phyloP scores from a whole-genome alignment of 2,329 filamentous ascomycete species.

The Phaeosphaeriaceae sp. region DNA sequence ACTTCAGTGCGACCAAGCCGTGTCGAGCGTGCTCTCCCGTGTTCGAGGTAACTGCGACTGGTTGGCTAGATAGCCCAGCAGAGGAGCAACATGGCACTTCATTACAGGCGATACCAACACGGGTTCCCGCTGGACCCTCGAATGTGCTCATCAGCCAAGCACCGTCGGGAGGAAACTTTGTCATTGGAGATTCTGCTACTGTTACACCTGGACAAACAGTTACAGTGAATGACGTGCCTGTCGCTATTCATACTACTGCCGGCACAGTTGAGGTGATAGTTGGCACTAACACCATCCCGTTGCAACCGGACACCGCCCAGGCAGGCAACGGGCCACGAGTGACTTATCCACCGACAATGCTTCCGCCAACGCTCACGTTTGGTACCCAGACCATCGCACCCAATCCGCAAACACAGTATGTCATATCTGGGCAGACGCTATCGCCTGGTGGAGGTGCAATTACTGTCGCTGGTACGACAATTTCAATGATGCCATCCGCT shows the following conservation, averaged over 20 bases:
- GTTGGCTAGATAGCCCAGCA: constrained; percentile 26
- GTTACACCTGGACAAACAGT: constrained; percentile 27
- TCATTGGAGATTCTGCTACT: constrained; percentile 29
- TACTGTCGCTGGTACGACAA: constrained; percentile 44
- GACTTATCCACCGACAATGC: constrained; percentile 20
- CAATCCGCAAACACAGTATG: constrained; percentile 32
- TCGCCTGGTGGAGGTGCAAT: constrained; percentile 42
- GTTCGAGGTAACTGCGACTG: constrained; percentile 34
- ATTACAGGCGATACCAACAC: constrained; percentile 10
- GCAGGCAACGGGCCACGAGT: constrained; percentile 7
- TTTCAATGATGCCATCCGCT: constrained; percentile 45
- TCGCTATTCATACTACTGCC: constrained; percentile 32
- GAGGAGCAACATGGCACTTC: constrained; percentile 28
- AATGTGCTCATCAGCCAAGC: constrained; percentile 23
- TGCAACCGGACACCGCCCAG: constrained; percentile 10
- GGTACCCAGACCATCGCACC: constrained; percentile 29
- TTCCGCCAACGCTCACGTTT: constrained; percentile 28
- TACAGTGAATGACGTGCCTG: constrained; percentile 30
- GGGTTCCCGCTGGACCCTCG: constrained; percentile 22
- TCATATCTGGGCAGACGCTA: constrained; percentile 42
- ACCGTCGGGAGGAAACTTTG: constrained; percentile 17
- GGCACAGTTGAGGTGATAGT: constrained; percentile 30
- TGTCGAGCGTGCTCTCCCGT: constrained; percentile 38
- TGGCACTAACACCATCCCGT: constrained; percentile 22
- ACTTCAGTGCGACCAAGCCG: constrained; percentile 32